Evolutionary conservation across 2,329 filamentous ascomycete species (phyloP).

Genomic region (Phaeophleospora eucalypticola): DNA sequence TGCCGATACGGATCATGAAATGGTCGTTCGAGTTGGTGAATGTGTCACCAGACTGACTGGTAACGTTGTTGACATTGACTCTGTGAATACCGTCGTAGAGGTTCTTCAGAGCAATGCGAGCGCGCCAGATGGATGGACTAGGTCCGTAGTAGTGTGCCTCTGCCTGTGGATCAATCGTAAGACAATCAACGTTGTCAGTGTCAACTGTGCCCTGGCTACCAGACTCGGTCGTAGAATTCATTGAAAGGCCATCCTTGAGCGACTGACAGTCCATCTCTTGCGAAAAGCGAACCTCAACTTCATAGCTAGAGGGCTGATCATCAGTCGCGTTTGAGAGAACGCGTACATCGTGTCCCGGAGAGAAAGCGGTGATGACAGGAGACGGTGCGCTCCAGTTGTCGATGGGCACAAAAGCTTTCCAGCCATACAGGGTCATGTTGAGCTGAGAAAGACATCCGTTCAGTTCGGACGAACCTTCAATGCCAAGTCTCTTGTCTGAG

Average conservation of each 20-base stretch:
- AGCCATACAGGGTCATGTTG: slow-evolving; percentile 54
- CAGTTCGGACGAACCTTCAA: slow-evolving; percentile 44
- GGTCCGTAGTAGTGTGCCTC: slow-evolving; percentile 47
- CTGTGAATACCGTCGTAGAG: slow-evolving; percentile 60
- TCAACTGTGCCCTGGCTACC: slow-evolving; percentile 45
- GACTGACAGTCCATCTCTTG: slow-evolving; percentile 58
- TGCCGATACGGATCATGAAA: slow-evolving; percentile 59
- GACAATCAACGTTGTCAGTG: slow-evolving; percentile 44
- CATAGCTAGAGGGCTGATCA: slow-evolving; percentile 35
- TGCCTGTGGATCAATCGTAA: slow-evolving; percentile 34
- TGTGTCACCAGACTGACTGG: slow-evolving; percentile 38
- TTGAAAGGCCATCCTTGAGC: slow-evolving; percentile 47
- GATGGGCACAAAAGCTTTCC: slow-evolving; percentile 56
- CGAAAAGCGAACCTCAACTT: slow-evolving; percentile 57
- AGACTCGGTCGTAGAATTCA: slow-evolving; percentile 52
- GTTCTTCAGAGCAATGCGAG: slow-evolving; percentile 50
- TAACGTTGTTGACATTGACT: slow-evolving; percentile 54
- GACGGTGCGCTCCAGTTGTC: slow-evolving; percentile 48
- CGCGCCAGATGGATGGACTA: slow-evolving; percentile 53
- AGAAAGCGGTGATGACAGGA: slow-evolving; percentile 58
- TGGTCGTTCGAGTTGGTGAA: slow-evolving; percentile 54
- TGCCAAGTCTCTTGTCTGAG: slow-evolving; percentile 44
- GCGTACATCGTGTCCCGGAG: slow-evolving; percentile 58
- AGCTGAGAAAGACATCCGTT: slow-evolving; percentile 56
- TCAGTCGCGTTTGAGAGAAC: slow-evolving; percentile 46